Evolutionary conservation across 2,329 filamentous ascomycete species (phyloP).

Genomic region (Aureobasidium subglaciale): DNA sequence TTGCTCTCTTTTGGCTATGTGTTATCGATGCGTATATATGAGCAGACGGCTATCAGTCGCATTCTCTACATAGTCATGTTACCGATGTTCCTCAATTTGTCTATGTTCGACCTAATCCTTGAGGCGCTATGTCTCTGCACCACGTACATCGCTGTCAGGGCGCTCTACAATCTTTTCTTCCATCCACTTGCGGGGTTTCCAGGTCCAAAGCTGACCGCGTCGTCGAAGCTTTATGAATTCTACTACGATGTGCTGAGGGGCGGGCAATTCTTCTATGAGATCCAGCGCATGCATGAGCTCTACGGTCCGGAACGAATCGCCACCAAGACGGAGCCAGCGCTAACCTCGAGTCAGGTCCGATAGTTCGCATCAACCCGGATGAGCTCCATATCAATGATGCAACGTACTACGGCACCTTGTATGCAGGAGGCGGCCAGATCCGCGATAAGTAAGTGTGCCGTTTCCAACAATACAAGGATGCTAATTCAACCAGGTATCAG

Average conservation of each 20-base stretch:
- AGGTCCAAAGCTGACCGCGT: slow-evolving; percentile 24
- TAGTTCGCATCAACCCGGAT: slow-evolving; percentile 31
- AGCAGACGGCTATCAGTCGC: background rate
- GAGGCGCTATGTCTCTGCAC: slow-evolving; percentile 11
- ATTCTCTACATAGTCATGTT: background rate
- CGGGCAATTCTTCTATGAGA: slow-evolving; percentile 23
- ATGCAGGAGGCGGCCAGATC: slow-evolving; percentile 8
- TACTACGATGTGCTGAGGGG: slow-evolving; percentile 24
- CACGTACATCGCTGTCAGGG: slow-evolving; percentile 10
- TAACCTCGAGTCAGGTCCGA: slow-evolving; percentile 4
- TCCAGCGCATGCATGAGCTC: slow-evolving; percentile 22
- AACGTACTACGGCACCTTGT: slow-evolving; percentile 27
- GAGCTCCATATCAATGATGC: slow-evolving; percentile 38
- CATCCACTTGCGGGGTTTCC: slow-evolving; percentile 24
- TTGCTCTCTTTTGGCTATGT: too few relatives aligned
- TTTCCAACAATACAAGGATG: background rate
- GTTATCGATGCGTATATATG: too few relatives aligned
- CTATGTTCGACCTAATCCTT: background rate
- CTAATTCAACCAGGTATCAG: background rate
- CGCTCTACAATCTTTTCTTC: slow-evolving; percentile 22
- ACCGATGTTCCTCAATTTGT: background rate
- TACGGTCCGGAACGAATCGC: slow-evolving; percentile 20
- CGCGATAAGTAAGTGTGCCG: background rate
- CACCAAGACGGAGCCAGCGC: background rate
- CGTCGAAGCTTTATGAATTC: slow-evolving; percentile 25